These are phyloP conservation scores for Blattamonas nauphoetae DNA, from an alignment of 78 protist species.

Conservation along the genomic window DNA sequence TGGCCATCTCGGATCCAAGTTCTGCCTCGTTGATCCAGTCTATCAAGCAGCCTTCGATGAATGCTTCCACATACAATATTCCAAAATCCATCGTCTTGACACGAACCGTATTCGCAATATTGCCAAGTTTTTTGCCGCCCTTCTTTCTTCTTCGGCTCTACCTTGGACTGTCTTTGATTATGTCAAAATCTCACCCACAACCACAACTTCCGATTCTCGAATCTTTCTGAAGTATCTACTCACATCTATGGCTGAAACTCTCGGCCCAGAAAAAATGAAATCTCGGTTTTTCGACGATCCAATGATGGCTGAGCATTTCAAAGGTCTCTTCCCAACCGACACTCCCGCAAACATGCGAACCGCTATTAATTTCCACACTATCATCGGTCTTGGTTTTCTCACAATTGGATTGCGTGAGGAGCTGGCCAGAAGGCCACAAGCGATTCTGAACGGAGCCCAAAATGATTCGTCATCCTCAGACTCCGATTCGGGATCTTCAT, in stretches of 20 bases:
- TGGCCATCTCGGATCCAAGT: conserved; percentile 70
- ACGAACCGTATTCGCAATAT: conserved; percentile 68
- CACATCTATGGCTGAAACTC: conserved; percentile 64
- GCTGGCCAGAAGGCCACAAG: background rate
- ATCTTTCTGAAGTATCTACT: conserved; percentile 87
- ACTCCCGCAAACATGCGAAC: conserved; percentile 75
- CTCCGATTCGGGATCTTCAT: background rate
- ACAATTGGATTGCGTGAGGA: conserved; percentile 18
- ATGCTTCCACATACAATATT: conserved; percentile 40
- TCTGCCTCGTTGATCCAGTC: conserved; percentile 57
- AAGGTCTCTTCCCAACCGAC: conserved; percentile 72
- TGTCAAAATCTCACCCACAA: conserved; percentile 45
- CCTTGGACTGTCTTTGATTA: conserved; percentile 50
- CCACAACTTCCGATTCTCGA: conserved; percentile 79
- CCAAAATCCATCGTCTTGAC: conserved; percentile 72
- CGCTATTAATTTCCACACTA: conserved; percentile 88
- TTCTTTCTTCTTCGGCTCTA: conserved; percentile 43
- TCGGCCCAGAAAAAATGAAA: conserved; percentile 59
- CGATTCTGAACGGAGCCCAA: background rate
- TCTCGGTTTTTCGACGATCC: conserved; percentile 55
- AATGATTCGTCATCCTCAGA: background rate
- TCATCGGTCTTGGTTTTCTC: conserved; percentile 79
- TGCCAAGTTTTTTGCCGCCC: conserved; percentile 57
- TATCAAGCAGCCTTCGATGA: conserved; percentile 51
- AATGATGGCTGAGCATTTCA: conserved; percentile 25